Conservation (phyloP, 2,329 filamentous ascomycete species). For the Cladosporium austrohemisphaericum region DNA sequence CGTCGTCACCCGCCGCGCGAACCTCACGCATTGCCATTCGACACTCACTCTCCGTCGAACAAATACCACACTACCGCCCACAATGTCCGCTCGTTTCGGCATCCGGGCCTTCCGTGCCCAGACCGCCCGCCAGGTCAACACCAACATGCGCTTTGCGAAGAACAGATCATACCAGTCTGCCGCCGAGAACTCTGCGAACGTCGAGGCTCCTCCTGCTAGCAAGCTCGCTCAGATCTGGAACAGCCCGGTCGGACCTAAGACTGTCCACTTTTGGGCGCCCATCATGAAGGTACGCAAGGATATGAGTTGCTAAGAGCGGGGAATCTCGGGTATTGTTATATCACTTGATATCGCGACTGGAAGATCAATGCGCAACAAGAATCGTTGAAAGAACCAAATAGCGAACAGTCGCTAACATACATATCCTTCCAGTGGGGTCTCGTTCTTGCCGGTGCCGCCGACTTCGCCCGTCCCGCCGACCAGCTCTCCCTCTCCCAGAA, state of each 20-base stretch:
- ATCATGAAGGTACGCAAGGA: conserved; percentile 69
- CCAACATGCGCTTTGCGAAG: conserved; percentile 44
- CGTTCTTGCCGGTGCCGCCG: conserved; percentile 85
- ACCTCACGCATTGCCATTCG: conserved; percentile 6
- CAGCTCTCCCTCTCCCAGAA: conserved; percentile 94
- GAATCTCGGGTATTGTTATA: no score
- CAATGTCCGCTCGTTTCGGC: conserved; percentile 56
- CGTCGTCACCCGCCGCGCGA: no score
- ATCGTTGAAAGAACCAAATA: not conserved
- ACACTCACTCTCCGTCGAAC: not conserved
- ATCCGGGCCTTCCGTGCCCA: conserved; percentile 53
- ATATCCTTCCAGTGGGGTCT: conserved; percentile 67
- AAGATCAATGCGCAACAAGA: not conserved
- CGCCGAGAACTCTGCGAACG: conserved; percentile 44
- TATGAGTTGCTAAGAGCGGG: conserved; percentile 5
- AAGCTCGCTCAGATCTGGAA: conserved; percentile 66
- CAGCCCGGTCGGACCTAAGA: conserved; percentile 56
- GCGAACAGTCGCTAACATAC: conserved; percentile 7
- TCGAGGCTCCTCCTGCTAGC: conserved; percentile 25
- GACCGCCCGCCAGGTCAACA: conserved; percentile 44
- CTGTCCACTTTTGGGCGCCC: conserved; percentile 98
- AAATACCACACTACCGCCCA: conserved; percentile 19
- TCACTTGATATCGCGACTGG: no score
- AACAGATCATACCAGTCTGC: conserved; percentile 61
- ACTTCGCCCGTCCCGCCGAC: conserved; percentile 86